Percentiles rank a stretch among this genome's conserved stretches.
These are phyloP conservation scores for Berberis thunbergii DNA, from an alignment of 164 flowering plant genomes.

Conservation along the genomic window DNA sequence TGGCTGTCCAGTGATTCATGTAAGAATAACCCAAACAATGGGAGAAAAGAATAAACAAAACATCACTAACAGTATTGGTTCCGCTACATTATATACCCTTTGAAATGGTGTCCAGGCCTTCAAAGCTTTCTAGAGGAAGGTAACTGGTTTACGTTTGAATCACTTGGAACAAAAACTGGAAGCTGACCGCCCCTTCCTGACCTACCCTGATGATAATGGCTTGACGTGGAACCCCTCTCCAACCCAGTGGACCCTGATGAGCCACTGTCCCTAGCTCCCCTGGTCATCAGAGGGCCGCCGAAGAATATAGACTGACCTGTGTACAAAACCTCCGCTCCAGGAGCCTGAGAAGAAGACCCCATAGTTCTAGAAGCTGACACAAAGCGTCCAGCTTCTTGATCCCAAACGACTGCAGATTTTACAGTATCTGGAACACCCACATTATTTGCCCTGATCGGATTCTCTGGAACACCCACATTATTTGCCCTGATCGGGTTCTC, in stretches of 20 bases:
- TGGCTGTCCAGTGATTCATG: too few species aligned
- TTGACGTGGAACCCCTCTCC: slow-evolving; percentile 30
- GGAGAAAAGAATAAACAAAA: not conserved
- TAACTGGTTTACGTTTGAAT: slow-evolving; percentile 31
- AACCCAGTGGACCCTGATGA: slow-evolving; percentile 9
- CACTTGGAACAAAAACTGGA: slow-evolving; percentile 85
- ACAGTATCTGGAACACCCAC: slow-evolving; percentile 17
- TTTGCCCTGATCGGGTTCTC: slow-evolving; percentile 15
- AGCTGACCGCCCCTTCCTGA: slow-evolving; percentile 70
- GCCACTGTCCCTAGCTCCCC: slow-evolving; percentile 28
- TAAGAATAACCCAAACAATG: too few species aligned
- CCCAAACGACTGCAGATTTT: slow-evolving; percentile 63
- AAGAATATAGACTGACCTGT: slow-evolving; percentile 88
- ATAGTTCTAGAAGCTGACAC: slow-evolving; percentile 36
- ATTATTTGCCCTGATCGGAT: not conserved
- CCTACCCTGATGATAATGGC: slow-evolving; percentile 47
- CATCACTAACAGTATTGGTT: not conserved
- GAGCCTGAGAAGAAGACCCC: slow-evolving; percentile 33
- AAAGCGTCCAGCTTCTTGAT: slow-evolving; percentile 77
- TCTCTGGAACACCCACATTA: slow-evolving; percentile 1
- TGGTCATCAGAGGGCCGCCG: slow-evolving; percentile 67
- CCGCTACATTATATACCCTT: slow-evolving; percentile 8
- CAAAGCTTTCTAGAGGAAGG: slow-evolving; percentile 32
- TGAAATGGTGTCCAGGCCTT: slow-evolving; percentile 6
- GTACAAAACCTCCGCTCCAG: slow-evolving; percentile 56